These are phyloP conservation scores for Penicillium diatomitis DNA, from an alignment of 495 filamentous ascomycete species.

Conservation along the genomic window DNA sequence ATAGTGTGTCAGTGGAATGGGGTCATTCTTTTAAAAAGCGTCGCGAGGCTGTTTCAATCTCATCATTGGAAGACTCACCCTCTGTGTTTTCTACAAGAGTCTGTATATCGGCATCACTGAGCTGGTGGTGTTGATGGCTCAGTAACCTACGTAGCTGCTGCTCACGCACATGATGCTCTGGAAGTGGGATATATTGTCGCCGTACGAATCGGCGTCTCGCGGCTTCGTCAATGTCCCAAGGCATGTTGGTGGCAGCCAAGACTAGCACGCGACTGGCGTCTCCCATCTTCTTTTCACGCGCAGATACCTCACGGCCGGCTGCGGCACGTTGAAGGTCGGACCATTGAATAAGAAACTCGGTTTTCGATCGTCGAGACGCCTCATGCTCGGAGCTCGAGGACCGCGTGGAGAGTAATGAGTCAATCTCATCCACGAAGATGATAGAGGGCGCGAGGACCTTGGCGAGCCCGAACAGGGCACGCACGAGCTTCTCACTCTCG, in stretches of 20 bases:
- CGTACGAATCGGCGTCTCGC: slow-evolving; percentile 86
- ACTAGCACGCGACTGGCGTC: slow-evolving; percentile 88
- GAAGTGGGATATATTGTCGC: slow-evolving; percentile 91
- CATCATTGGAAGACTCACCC: slow-evolving; percentile 35
- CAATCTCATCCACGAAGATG: slow-evolving; percentile 99
- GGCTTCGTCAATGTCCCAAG: slow-evolving; percentile 97
- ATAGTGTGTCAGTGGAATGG: not conserved
- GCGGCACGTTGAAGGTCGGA: slow-evolving; percentile 86
- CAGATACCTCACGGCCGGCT: slow-evolving; percentile 68
- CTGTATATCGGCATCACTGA: slow-evolving; percentile 66
- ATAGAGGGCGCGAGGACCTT: slow-evolving; percentile 89
- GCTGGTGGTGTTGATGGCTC: slow-evolving; percentile 75
- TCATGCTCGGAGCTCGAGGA: slow-evolving; percentile 83
- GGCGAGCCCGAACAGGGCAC: slow-evolving; percentile 82
- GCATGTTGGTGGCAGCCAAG: slow-evolving; percentile 90
- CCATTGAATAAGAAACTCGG: slow-evolving; percentile 97
- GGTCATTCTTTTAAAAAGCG: too few relatives aligned
- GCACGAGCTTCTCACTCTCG: slow-evolving; percentile 92
- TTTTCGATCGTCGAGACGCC: slow-evolving; percentile 89
- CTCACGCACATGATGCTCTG: slow-evolving; percentile 70
- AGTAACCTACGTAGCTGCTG: slow-evolving; percentile 70
- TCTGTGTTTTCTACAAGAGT: slow-evolving; percentile 75
- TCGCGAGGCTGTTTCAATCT: slow-evolving; percentile 6
- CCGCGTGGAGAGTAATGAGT: slow-evolving; percentile 81
- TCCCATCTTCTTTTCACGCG: slow-evolving; percentile 60